These are phyloP conservation scores for Leucosporidium yakuticum DNA, from an alignment of 768 basidiomycete genomes.

Conservation along the genomic window DNA sequence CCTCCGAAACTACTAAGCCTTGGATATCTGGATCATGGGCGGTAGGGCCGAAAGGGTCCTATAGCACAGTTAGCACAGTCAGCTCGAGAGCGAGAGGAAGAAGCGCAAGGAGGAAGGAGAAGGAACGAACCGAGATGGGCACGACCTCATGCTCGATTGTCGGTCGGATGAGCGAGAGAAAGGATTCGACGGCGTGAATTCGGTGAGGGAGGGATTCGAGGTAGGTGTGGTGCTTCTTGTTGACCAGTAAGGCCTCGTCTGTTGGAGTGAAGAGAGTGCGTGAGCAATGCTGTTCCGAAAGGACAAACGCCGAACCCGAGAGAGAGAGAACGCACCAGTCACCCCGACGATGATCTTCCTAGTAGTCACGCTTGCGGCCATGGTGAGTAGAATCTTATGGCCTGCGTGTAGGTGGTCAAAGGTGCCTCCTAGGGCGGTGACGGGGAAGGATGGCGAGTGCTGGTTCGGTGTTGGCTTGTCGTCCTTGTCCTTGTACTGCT, in stretches of 20 bases:
- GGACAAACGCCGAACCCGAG: not conserved
- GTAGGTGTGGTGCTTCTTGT: constrained; percentile 64
- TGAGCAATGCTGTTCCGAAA: not conserved
- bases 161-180: constrained; percentile 66
- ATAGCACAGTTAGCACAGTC: not conserved
- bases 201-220: constrained; percentile 61
- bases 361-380: constrained; percentile 74
- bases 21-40: constrained; percentile 81
- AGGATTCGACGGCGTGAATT: constrained; percentile 56
- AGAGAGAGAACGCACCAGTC: constrained; percentile 54
- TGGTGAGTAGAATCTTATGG: constrained; percentile 91
- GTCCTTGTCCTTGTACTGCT: not conserved
- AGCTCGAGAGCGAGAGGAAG: not conserved
- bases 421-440: constrained; percentile 86
- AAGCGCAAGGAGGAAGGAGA: not conserved
- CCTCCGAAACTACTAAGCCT: constrained; percentile 81
- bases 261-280: not conserved
- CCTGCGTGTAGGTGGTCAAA: constrained; percentile 98
- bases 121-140: constrained; percentile 49
- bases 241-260: constrained; percentile 66
- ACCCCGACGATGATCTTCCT: constrained; percentile 83
- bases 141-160: constrained; percentile 61
- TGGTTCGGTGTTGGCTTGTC: not conserved
- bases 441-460: constrained; percentile 36
- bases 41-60: constrained; percentile 87